Base-by-base conservation (phyloP, 1,284 basidiomycete genomes). In the Puccinia coronata region DNA sequence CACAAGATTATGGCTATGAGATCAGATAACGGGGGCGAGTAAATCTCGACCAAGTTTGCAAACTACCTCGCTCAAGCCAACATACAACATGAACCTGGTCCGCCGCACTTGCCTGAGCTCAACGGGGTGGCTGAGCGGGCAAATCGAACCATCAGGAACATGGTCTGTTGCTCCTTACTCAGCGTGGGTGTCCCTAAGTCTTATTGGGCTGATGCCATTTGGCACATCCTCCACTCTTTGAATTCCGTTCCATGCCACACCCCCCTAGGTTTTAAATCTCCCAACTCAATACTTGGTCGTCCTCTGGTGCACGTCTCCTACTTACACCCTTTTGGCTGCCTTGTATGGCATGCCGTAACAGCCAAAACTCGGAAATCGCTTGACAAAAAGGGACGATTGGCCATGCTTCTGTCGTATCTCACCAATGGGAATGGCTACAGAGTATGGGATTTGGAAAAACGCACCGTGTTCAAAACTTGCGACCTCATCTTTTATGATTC, bases 61-160 rank as follows among this genome's bases (percentile, higher is more conserved):
- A 12, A 9, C 16, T 74, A 34, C 31, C 25, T 53, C 16, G 8
- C 18, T 18, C 6, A 9, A 8, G 11, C 34, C 23, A 55, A 55
- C 1, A 75, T 75, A 5, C 5, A 39, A 9, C 73, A 59, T 47
- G 36, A 57, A 23, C 53, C 51, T 39, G 69, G 69, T 4, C 69
- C 41, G 4, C 39, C 69, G 8, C 47, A 51, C 69, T 47, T 23
- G 5, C 69, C 69, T 18, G 8, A 72, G 25, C 69, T 72, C n/a
- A 72, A 72, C 25, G 69, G 69, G 6, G 69, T 72, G 2, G 36
- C 69, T 6, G 14, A 72, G 28, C 11, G 69, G 9, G 28, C 43
- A n/a, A 72, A 72, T 51, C 69, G 69, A 20, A 72, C 69, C 4
- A 72, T 72, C 5, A 28, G 25, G n/a, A 51, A 72, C 20, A 11